Conservation (phyloP, 768 basidiomycete species). For the Grammothele lineata region DNA sequence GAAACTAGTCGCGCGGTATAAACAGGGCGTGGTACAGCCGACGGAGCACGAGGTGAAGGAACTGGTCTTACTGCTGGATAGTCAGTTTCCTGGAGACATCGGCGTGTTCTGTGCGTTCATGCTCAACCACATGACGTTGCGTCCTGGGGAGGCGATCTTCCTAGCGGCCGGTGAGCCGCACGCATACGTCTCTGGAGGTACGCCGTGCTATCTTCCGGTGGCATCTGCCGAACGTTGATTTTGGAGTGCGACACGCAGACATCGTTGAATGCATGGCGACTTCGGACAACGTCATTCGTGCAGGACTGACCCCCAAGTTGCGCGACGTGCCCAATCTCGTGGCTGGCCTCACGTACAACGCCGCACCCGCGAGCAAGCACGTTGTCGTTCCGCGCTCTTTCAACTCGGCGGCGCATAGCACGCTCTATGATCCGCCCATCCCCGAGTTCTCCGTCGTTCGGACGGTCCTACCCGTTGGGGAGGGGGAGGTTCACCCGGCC, state of each 20-base stretch:
- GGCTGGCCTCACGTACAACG: conserved; percentile 78
- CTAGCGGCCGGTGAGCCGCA: conserved; percentile 96
- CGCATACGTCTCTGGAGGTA: conserved; percentile 92
- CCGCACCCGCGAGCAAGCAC: conserved; percentile 66
- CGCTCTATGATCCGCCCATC: conserved; percentile 87
- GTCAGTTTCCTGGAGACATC: conserved; percentile 88
- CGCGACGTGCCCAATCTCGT: conserved; percentile 92
- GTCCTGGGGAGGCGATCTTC: conserved; percentile 89
- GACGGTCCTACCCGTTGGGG: conserved; percentile 42
- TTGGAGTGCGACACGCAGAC: conserved; percentile 57
- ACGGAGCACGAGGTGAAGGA: conserved; percentile 48
- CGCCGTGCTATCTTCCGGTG: too few relatives aligned
- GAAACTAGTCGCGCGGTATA: conserved; percentile 60
- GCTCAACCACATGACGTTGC: conserved; percentile 78
- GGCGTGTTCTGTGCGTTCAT: conserved; percentile 91
- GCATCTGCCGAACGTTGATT: background rate
- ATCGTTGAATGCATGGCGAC: conserved; percentile 99
- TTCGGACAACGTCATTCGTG: conserved; percentile 97
- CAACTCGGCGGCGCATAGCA: conserved; percentile 29
- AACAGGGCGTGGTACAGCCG: conserved; percentile 32
- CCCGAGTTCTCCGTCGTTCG: conserved; percentile 89
- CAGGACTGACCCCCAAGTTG: conserved; percentile 94
- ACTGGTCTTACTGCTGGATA: conserved; percentile 57
- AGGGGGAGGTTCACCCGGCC: conserved; percentile 50
- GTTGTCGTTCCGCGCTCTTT: conserved; percentile 59